phyloP scores from a whole-genome alignment of 805 yeast genomes.

The Helenozyma baotianmanensis region DNA sequence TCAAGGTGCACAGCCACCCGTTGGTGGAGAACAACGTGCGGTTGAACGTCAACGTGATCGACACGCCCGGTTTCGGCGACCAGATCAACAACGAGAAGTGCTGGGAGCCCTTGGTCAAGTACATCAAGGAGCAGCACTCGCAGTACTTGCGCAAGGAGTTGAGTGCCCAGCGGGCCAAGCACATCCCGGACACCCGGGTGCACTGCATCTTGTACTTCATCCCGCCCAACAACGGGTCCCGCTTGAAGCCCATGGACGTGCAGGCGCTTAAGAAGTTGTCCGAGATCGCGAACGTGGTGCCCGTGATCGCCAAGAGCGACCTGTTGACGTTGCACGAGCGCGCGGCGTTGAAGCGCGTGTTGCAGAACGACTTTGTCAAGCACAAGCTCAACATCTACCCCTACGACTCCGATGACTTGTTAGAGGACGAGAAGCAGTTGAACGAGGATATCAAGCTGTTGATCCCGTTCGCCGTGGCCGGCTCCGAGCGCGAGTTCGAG shows the following conservation, averaged over 20 bases:
- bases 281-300: slow-evolving; percentile 90
- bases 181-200: slow-evolving; percentile 82
- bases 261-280: slow-evolving; percentile 77
- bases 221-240: slow-evolving; percentile 75
- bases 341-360: slow-evolving; percentile 64
- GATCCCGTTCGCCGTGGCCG: slow-evolving; percentile 93
- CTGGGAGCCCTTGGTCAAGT: slow-evolving; percentile 94
- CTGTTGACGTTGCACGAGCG: slow-evolving; percentile 84
- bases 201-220: slow-evolving; percentile 90
- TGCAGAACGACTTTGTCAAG: slow-evolving; percentile 71
- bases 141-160: slow-evolving; percentile 87
- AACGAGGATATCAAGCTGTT: slow-evolving; percentile 67
- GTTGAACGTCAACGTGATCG: slow-evolving; percentile 81
- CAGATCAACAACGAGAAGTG: slow-evolving; percentile 91
- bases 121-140: slow-evolving; percentile 92
- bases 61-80: slow-evolving; percentile 98
- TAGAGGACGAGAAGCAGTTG: slow-evolving; percentile 68
- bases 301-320: slow-evolving; percentile 92
- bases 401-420: slow-evolving; percentile 63
- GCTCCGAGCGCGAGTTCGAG: slow-evolving; percentile 74
- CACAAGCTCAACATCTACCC: slow-evolving; percentile 82
- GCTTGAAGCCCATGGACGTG: slow-evolving; percentile 79
- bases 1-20: slow-evolving; percentile 63
- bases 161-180: slow-evolving; percentile 86
- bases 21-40: slow-evolving; percentile 84